Percentiles rank a stretch among this genome's conserved stretches.
Conservation (phyloP, 371 early-diverging fungal genomes). For the Zychaea mexicana region DNA sequence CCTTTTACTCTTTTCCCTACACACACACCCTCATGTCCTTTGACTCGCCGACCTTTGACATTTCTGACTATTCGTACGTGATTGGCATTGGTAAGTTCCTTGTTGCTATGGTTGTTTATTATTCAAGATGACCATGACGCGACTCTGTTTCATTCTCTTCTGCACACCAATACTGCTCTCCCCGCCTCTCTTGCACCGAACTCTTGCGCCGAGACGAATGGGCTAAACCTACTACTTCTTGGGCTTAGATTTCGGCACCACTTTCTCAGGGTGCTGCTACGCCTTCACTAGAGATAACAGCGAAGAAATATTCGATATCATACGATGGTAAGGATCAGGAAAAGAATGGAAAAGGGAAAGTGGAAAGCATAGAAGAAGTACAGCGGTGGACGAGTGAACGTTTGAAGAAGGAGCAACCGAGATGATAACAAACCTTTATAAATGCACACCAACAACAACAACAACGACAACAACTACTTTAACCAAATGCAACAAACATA, state of each 20-base stretch:
- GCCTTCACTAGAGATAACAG: conserved; percentile 52
- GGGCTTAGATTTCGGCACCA: conserved; percentile 59
- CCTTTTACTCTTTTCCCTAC: conserved; percentile 1
- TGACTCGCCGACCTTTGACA: conserved; percentile 42
- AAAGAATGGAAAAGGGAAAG: conserved; percentile 3
- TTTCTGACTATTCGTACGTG: conserved; percentile 48
- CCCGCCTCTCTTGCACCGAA: too few relatives aligned
- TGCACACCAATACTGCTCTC: too few relatives aligned
- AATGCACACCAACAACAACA: background rate
- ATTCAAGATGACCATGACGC: background rate
- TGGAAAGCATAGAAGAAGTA: background rate
- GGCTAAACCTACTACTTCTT: background rate
- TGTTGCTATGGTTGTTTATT: too few relatives aligned
- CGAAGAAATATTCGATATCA: conserved; percentile 52
- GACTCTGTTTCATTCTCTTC: too few relatives aligned
- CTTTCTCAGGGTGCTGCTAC: conserved; percentile 56
- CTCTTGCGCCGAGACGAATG: too few relatives aligned
- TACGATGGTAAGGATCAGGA: conserved; percentile 34
- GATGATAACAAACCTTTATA: background rate
- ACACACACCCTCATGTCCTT: conserved; percentile 17
- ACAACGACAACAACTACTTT: background rate
- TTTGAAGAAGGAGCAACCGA: too few relatives aligned
- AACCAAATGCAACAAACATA: background rate
- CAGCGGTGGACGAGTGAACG: too few relatives aligned
- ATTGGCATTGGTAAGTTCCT: conserved; percentile 47